These are phyloP conservation scores for Lipomyces orientalis DNA, from an alignment of 805 yeast genomes.

Conservation along the genomic window DNA sequence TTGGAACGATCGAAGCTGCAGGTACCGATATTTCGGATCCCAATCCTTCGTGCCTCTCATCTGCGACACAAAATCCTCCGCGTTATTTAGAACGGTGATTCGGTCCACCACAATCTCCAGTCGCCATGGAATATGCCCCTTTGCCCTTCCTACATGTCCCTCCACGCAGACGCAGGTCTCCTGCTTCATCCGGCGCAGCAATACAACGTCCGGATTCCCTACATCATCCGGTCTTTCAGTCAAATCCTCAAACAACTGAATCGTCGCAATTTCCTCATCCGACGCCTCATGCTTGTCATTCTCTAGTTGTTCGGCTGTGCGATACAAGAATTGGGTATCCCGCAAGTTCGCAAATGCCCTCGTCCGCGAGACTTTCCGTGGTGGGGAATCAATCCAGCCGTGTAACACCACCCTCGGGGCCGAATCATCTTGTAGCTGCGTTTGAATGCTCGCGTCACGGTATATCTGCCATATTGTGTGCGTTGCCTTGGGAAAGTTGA, in stretches of 20 bases:
- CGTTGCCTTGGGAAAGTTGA: constrained; percentile 31
- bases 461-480: constrained; percentile 31
- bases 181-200: constrained; percentile 23
- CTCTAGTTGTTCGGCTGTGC: neutral
- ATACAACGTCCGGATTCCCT: neutral
- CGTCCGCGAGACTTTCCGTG: constrained; percentile 67
- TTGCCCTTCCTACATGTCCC: constrained; percentile 17
- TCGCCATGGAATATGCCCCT: constrained; percentile 12
- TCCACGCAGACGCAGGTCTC: constrained; percentile 34
- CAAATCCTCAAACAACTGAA: constrained; percentile 28
- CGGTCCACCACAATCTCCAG: constrained; percentile 19
- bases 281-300: neutral
- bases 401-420: constrained; percentile 55
- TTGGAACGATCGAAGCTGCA: constrained; percentile 67
- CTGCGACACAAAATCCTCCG: constrained; percentile 31
- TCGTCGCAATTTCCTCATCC: constrained; percentile 11
- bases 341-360: constrained; percentile 76
- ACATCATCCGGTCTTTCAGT: constrained; percentile 2
- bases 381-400: constrained; percentile 85
- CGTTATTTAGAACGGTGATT: constrained; percentile 19
- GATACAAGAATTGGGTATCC: constrained; percentile 54
- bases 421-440: neutral
- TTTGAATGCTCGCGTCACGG: constrained; percentile 14
- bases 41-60: constrained; percentile 51
- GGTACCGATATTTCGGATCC: constrained; percentile 80